These are phyloP conservation scores for Capsicum baccatum DNA, from an alignment of 257 asterid species.

Conservation along the genomic window DNA sequence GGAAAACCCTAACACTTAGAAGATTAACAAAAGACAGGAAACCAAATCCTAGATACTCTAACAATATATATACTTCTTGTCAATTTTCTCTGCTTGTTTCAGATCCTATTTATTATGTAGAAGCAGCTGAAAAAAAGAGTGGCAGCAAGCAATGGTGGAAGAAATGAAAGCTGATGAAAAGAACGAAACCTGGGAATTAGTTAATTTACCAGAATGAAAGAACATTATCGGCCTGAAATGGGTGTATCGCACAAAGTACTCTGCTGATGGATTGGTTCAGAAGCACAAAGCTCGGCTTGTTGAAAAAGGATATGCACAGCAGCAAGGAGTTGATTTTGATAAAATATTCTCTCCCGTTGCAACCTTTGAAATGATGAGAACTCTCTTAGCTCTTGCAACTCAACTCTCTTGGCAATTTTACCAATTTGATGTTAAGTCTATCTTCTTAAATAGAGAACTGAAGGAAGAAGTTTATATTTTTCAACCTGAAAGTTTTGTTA, in stretches of 20 bases:
- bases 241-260: constrained; percentile 1
- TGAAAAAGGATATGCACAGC: neutral
- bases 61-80: too few species aligned
- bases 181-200: too few species aligned
- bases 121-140: neutral
- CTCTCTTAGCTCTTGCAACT: neutral
- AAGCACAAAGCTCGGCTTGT: constrained; percentile 15
- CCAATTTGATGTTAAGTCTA: constrained; percentile 21
- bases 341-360: neutral
- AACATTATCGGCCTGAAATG: neutral
- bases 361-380: neutral
- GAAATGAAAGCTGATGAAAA: too few species aligned
- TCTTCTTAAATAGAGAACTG: neutral
- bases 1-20: too few species aligned
- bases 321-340: neutral
- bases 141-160: too few species aligned
- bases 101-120: neutral
- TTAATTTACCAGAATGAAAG: neutral
- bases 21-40: too few species aligned
- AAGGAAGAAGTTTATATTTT: neutral
- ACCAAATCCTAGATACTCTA: too few species aligned
- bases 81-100: too few species aligned
- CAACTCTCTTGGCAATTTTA: neutral
- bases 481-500: neutral
- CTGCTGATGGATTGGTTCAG: constrained; percentile 15